Evolutionary conservation across 1,284 basidiomycete genomes (phyloP), one percentile per base, ranked within the genome.

Genomic region (Cystobasidium sp.): DNA sequence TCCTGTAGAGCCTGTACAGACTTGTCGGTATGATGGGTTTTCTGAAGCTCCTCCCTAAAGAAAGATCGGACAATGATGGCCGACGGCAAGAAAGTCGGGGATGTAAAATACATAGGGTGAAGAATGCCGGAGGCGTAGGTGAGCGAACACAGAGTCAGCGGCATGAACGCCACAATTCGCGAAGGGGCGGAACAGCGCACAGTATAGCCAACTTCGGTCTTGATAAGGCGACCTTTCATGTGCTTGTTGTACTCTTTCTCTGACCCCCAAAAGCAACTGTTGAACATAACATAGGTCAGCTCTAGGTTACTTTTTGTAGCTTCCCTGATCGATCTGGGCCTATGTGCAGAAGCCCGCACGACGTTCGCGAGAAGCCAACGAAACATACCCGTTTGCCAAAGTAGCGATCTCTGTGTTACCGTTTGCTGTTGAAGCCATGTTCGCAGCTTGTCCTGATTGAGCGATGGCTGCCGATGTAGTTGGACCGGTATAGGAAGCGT

Each of bases 1-100:
- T 52, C 90, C 88, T 0, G 96, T 97, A 18, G 83, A 79, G 3
- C 94, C 94, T 6, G 86, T 84, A 83, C 94, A 95, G 20, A 97
- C 94, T 53, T 88, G 84, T 63, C 85, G 83, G 82, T 97, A 98
- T 68, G 84, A 84, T 78, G 81, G 78, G 41, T 59, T 73, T 68
- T 63, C 61, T 31, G 31, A 24, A 1, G 52, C 31, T 18, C 62
- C 69, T 41, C 64, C 24, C 83, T 79, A 3, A 93, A 94, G 20
- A 97, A 64, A 85, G 83, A 82, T 97, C 97, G 71, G 84, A 84
- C 78, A 81, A 78, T 63, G 73, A 75, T 75, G 61, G 6, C 22
- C 22, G n/a, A 4, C 10, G 14, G 39, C 14, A 46, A n/a, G 18
- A 44, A 22, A 31, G 49, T 39, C 55, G 31, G 18, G 24, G 52